Evolutionary conservation across 2,329 filamentous ascomycete species (phyloP).

Genomic region (Colletotrichum falcatum): DNA sequence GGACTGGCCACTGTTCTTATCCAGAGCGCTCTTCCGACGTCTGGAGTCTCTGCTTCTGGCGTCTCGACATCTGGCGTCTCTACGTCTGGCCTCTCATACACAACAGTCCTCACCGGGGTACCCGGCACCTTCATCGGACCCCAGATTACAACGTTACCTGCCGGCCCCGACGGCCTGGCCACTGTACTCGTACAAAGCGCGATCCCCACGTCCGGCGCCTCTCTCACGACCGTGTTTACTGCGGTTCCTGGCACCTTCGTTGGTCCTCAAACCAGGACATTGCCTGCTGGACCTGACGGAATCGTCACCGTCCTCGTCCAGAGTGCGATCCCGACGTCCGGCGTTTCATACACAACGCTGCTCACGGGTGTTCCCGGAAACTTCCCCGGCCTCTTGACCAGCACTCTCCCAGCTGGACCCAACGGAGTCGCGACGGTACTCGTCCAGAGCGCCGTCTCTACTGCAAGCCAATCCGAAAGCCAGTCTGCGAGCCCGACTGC

Average conservation of each 20-base stretch:
- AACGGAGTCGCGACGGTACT: constrained; percentile 5
- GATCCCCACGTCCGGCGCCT: no score
- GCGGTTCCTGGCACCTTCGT: no score
- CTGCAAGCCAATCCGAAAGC: no score
- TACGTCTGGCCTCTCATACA: no score
- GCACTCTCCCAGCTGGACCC: background rate
- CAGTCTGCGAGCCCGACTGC: background rate
- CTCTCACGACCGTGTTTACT: no score
- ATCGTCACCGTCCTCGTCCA: background rate
- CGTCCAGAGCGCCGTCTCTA: constrained; percentile 4
- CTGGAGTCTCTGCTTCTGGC: no score
- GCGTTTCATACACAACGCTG: background rate
- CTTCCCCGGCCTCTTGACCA: background rate
- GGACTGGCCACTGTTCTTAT: constrained; percentile 20
- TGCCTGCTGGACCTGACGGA: no score
- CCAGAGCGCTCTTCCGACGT: background rate
- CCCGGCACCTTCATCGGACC: no score
- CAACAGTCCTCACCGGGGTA: no score
- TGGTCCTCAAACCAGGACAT: no score
- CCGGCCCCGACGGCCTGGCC: background rate
- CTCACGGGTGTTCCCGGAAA: background rate
- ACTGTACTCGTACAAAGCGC: constrained; percentile 14
- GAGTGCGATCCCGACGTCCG: background rate
- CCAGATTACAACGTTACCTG: background rate
- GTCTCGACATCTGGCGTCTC: no score